phyloP scores from a whole-genome alignment of 208 protist genomes.

The Crithidia expoeki region DNA sequence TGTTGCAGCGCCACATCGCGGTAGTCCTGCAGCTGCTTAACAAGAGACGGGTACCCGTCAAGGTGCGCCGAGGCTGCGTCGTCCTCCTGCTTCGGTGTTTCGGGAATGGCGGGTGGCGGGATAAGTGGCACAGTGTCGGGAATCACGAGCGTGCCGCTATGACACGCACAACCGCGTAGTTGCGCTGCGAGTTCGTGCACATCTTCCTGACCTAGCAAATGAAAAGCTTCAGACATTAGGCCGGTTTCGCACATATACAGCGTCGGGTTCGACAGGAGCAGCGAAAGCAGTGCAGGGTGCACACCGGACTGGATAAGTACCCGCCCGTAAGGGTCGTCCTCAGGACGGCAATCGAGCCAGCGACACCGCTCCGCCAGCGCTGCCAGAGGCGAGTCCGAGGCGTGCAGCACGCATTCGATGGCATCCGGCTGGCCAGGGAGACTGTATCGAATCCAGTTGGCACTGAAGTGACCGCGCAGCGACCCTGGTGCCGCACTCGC shows the following conservation, averaged over 20 bases:
- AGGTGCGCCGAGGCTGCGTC: background rate
- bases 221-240: constrained; percentile 24
- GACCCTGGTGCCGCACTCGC: constrained; percentile 40
- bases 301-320: constrained; percentile 67
- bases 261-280: constrained; percentile 52
- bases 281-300: constrained; percentile 42
- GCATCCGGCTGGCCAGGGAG: constrained; percentile 60
- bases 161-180: constrained; percentile 22
- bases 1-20: constrained; percentile 17
- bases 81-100: background rate
- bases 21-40: constrained; percentile 19
- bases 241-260: constrained; percentile 35
- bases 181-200: constrained; percentile 17
- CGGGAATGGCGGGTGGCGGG: background rate
- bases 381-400: constrained; percentile 70
- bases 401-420: constrained; percentile 82
- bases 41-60: background rate
- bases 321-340: constrained; percentile 73
- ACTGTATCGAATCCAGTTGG: constrained; percentile 66
- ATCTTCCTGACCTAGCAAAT: constrained; percentile 22
- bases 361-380: constrained; percentile 80
- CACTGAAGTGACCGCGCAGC: constrained; percentile 54
- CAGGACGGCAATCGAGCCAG: constrained; percentile 57
- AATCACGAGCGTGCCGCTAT: constrained; percentile 1
- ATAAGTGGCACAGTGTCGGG: constrained; percentile 19